A percentile compares a stretch with the other conserved stretches of the same genome.
These are phyloP conservation scores for Babjeviella inositovora DNA, from an alignment of 805 yeast species.

Conservation along the genomic window DNA sequence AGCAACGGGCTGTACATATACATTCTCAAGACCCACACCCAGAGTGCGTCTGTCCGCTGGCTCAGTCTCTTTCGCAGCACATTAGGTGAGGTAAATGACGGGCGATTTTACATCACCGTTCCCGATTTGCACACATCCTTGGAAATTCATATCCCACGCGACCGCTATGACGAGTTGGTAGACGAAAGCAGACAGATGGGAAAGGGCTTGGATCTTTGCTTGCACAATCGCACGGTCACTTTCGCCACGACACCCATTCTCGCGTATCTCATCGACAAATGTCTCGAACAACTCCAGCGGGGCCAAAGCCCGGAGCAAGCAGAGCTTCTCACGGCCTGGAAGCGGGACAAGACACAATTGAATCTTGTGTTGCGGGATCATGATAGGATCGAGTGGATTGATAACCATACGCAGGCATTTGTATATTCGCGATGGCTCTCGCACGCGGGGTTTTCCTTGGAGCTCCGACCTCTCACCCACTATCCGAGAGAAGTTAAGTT, in stretches of 20 bases:
- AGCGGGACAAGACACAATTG: conserved; percentile 10
- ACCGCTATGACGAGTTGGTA: conserved; percentile 2
- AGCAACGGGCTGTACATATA: conserved; percentile 16
- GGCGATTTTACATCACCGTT: conserved; percentile 16
- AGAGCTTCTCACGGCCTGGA: conserved; percentile 6
- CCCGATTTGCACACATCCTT: conserved; percentile 29
- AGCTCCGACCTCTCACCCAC: conserved; percentile 32
- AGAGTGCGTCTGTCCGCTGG: conserved; percentile 46
- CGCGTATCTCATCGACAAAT: too few relatives aligned
- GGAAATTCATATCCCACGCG: conserved; percentile 26
- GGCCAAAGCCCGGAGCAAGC: conserved; percentile 2
- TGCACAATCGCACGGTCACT: too few relatives aligned
- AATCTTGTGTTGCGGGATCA: conserved; percentile 52
- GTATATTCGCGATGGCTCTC: conserved; percentile 25
- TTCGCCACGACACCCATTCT: too few relatives aligned
- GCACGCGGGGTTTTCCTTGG: conserved; percentile 33
- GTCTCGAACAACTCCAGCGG: too few relatives aligned
- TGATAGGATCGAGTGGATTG: conserved; percentile 63
- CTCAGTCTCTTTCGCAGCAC: conserved; percentile 33
- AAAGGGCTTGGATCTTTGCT: too few relatives aligned
- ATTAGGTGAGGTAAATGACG: conserved; percentile 16
- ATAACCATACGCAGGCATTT: conserved; percentile 23
- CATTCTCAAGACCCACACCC: conserved; percentile 38
- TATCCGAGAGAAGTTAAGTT: conserved; percentile 13
- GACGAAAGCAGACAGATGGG: not conserved